Percentiles rank a stretch among this genome's conserved stretches.
Conservation (phyloP, 108 stramenopile genomes). For the Cyclotella kingstonii region DNA sequence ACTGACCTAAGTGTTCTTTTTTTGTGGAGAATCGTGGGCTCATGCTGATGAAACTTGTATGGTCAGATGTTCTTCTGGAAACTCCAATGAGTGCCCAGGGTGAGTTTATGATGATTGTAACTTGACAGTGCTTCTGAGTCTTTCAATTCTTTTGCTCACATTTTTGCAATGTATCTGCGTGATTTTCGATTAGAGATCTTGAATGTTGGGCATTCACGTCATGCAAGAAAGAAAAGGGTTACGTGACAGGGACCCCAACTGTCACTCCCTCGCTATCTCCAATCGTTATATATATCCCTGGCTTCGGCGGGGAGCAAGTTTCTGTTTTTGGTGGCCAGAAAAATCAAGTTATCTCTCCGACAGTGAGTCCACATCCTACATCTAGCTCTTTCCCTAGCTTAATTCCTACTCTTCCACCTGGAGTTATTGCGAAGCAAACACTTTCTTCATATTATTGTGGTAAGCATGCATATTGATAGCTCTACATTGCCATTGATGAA, state of each 20-base stretch:
- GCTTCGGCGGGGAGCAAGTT: slow-evolving; percentile 36
- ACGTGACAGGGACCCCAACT: slow-evolving; percentile 19
- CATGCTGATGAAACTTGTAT: slow-evolving; percentile 38
- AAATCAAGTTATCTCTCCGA: slow-evolving; percentile 11
- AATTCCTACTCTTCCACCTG: slow-evolving; percentile 35
- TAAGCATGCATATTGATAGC: slow-evolving; percentile 2
- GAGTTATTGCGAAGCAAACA: slow-evolving; percentile 22
- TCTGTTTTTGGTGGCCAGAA: slow-evolving; percentile 42
- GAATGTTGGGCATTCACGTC: slow-evolving; percentile 47
- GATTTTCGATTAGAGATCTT: slow-evolving; percentile 13
- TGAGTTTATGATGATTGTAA: no score
- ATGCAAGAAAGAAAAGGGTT: slow-evolving; percentile 34
- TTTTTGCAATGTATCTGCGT: no score
- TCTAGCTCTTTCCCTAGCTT: slow-evolving; percentile 18
- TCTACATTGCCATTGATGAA: not conserved
- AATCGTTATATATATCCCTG: slow-evolving; percentile 26
- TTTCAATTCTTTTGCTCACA: no score
- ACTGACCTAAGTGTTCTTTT: slow-evolving; percentile 15
- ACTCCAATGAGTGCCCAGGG: slow-evolving; percentile 35
- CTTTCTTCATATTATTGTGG: slow-evolving; percentile 41
- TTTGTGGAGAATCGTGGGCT: slow-evolving; percentile 45
- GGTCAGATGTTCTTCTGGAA: slow-evolving; percentile 37
- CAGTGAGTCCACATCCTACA: slow-evolving; percentile 32
- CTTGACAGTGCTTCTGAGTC: no score
- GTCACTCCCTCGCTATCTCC: slow-evolving; percentile 20